A percentile compares a stretch with the other conserved stretches of the same genome.
These are phyloP conservation scores for Rhazya stricta DNA, from an alignment of 257 asterid species.

Conservation along the genomic window DNA sequence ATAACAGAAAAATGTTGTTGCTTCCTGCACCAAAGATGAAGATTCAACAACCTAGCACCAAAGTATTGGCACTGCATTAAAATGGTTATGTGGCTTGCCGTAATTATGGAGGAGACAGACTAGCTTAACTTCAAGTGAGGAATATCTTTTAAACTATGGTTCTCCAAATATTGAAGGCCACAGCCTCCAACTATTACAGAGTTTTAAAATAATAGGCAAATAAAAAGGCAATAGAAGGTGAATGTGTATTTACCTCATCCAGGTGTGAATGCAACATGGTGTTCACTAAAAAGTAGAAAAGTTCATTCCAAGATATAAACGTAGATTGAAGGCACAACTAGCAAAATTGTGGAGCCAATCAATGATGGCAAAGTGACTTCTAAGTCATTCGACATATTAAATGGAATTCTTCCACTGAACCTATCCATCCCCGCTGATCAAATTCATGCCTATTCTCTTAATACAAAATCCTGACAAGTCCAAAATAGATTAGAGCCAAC, in stretches of 20 bases:
- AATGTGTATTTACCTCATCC: no score
- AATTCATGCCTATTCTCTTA: neutral
- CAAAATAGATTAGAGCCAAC: neutral
- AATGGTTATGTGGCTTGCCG: neutral
- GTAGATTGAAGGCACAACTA: neutral
- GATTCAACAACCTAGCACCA: neutral
- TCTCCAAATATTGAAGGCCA: neutral
- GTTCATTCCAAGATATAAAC: neutral
- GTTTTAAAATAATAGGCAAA: neutral
- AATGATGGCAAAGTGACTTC: no score
- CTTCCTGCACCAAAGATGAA: conserved; percentile 44
- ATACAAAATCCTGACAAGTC: no score
- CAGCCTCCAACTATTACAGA: neutral
- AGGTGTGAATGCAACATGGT: neutral
- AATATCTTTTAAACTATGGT: neutral
- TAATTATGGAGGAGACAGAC: neutral
- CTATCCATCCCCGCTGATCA: neutral
- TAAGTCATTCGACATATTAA: neutral
- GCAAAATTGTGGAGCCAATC: no score
- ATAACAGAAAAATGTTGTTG: conserved; percentile 67
- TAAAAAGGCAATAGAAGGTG: neutral
- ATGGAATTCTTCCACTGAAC: neutral
- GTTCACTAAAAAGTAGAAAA: neutral
- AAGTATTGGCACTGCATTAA: neutral
- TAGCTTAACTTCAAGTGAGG: neutral